Base-by-base conservation (phyloP, 2,329 filamentous ascomycete genomes). In the Hymenoscyphus salicellus region DNA sequence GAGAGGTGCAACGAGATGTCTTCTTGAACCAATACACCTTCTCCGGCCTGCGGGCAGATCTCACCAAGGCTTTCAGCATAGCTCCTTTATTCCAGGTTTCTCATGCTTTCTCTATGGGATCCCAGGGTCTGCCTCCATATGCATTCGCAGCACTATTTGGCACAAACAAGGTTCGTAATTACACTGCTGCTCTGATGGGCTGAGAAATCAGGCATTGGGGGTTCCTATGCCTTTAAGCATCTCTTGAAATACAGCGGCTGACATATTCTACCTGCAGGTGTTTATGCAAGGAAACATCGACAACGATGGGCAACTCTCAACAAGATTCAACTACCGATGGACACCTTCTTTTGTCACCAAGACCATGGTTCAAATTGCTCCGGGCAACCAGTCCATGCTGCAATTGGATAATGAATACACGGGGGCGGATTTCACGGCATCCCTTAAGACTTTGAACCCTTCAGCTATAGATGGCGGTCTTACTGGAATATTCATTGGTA, bases 21-120 rank as follows among this genome's bases (percentile, higher is more conserved):
- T 89, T 98, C 77, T 87, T 97, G 75, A 95, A 90, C 81, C 97
- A 97, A 83, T 91, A 92, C 79, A 96, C 95, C 88, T 98, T 99
- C 83, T 91, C 92, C 55, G 95, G 95, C 75, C 86, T 99, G 78
- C 91, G 94, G 77, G 96, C 94, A 78, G 95, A 99, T 79, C 83
- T 98, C 77, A 97, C 93, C 77, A 98, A 97, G 84, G 89, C 92
- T 76, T 96, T 98, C 81, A 95, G 93, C 84, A 87, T 96, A 78
- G 87, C 89, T 64, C 95, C 95, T 65, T 83, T 98, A 72, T 99
- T 99, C 84, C 94, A 98, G 81, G 91, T 97, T 73, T 97, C 94
- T 70, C 95, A 99, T 82, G 92, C 95, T 73, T 95, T 99, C 78
- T 90, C 94, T 63, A 92, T 97, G 86, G 94, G 95, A 73, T 86